Base-by-base conservation (phyloP, 2,329 filamentous ascomycete species). In the Arthrinium phaeospermum region DNA sequence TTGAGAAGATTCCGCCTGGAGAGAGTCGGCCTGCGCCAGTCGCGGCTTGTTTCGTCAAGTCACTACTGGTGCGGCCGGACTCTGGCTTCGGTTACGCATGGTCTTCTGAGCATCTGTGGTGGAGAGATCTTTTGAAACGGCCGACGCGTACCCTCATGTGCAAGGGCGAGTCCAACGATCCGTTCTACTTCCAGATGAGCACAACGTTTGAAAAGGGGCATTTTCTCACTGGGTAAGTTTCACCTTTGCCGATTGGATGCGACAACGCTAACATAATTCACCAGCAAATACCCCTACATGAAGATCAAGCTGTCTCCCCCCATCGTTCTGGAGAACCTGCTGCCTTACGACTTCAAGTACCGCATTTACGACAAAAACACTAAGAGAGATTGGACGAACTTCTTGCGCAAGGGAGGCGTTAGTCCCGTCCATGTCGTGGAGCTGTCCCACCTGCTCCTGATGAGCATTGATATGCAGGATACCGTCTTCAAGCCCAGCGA, bases 281-380 rank as follows among this genome's bases (percentile, higher is more conserved):
- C 12, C 72, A 93, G 91, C 72, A 89, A 92, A 74, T 99, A 99
- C 80, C 96, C 96, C 0, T 96, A 96, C 81, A 98, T 99, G 96
- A 92, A 91, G 73, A 88, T 99, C 75, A 94, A 95, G 76, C 89
- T 99, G 3, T 97, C 94, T 34, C 96, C 96, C 96, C 0, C 96
- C 97, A 91, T 99, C 19, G 96, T 98, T 69, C 88, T 99, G 5
- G 96, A 99, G 81, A 99, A 99, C 76, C 85, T 99, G 61, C 85
- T 99, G 49, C 96, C 96, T 0, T 98, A 96, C 80, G 96, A 99
- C 82, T 99, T 99, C 90, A 98, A 99, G 83, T 99, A 99, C 82
- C 91, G 96, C 71, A 98, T 99, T 71, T 99, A 98, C 79, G 96
- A 99, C 85, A 98, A 97, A 85, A 97, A 98, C 81, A 98, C 95